Conservation (phyloP, 169 alveolate genomes). For the Plasmodium vivax region DNA sequence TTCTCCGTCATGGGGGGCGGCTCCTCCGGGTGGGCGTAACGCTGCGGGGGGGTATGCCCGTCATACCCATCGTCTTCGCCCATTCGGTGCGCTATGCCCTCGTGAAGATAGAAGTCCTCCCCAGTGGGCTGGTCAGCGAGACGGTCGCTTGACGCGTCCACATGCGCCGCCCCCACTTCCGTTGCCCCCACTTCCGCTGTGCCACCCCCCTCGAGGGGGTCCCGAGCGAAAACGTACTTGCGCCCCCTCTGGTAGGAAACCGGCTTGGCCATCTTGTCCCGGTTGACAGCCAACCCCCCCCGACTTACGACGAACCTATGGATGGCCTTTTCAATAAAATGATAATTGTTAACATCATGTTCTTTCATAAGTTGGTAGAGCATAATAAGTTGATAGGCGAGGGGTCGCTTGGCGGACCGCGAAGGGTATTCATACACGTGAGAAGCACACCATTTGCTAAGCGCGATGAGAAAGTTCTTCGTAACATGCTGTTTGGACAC, state of each 20-base stretch:
- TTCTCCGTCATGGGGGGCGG: slow-evolving; percentile 11
- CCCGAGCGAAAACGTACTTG: slow-evolving; percentile 35
- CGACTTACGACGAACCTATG: slow-evolving; percentile 39
- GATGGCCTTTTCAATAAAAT: slow-evolving; percentile 70
- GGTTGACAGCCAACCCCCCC: slow-evolving; percentile 47
- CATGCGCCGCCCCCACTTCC: neutral
- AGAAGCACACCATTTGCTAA: slow-evolving; percentile 85
- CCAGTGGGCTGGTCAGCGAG: neutral
- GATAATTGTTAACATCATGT: slow-evolving; percentile 20
- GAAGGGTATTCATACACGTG: slow-evolving; percentile 83
- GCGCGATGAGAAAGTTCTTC: slow-evolving; percentile 78
- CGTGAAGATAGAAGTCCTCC: neutral
- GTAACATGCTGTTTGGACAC: neutral
- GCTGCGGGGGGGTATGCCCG: neutral
- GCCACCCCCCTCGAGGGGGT: neutral
- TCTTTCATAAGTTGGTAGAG: slow-evolving; percentile 77
- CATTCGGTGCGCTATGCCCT: neutral
- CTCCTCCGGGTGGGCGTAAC: neutral
- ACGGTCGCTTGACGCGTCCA: neutral
- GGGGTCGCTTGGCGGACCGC: slow-evolving; percentile 83
- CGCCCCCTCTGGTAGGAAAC: slow-evolving; percentile 66
- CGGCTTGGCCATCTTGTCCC: slow-evolving; percentile 55
- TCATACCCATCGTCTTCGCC: neutral
- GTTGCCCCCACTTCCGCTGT: neutral
- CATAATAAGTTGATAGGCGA: slow-evolving; percentile 79